Percentiles rank a stretch among this genome's conserved stretches.
Conservation (phyloP, 192 early-diverging fungal genomes). For the Mortierella claussenii region DNA sequence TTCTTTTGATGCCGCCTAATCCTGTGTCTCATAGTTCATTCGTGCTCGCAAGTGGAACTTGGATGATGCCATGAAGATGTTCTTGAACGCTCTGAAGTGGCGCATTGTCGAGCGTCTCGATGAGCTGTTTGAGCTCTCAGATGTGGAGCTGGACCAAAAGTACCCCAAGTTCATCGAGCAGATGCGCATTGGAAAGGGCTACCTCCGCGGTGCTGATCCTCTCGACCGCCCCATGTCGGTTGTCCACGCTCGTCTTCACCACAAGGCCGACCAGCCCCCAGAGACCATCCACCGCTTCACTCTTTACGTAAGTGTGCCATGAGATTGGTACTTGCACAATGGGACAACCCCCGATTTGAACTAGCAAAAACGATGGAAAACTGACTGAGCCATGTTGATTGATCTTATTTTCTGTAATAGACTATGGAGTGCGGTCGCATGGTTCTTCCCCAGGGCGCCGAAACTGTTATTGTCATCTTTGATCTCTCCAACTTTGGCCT, state of each 20-base stretch:
- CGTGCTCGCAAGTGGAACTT: constrained; percentile 94
- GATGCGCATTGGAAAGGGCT: constrained; percentile 57
- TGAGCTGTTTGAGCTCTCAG: constrained; percentile 60
- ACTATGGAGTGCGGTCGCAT: constrained; percentile 76
- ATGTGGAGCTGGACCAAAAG: constrained; percentile 52
- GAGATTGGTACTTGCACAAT: not conserved
- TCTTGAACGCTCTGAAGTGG: constrained; percentile 82
- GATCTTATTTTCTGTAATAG: not conserved
- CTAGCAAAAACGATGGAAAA: too few species aligned
- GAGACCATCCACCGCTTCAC: constrained; percentile 75
- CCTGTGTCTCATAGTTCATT: constrained; percentile 64
- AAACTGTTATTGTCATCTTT: constrained; percentile 80
- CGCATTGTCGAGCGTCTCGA: constrained; percentile 65
- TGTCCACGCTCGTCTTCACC: constrained; percentile 60
- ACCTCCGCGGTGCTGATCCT: constrained; percentile 62
- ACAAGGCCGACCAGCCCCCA: constrained; percentile 68
- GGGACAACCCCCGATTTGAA: too few species aligned
- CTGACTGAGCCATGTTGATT: too few species aligned
- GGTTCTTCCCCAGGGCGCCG: constrained; percentile 64
- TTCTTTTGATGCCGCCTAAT: not conserved
- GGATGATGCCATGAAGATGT: constrained; percentile 80
- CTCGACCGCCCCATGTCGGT: constrained; percentile 57
- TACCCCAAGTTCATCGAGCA: constrained; percentile 57
- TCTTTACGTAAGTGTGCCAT: constrained; percentile 61
- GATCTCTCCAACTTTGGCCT: constrained; percentile 83